A percentile compares a stretch with the other conserved stretches of the same genome.
phyloP scores from a whole-genome alignment of 306 rosid genomes.

The Prosopis cineraria region DNA sequence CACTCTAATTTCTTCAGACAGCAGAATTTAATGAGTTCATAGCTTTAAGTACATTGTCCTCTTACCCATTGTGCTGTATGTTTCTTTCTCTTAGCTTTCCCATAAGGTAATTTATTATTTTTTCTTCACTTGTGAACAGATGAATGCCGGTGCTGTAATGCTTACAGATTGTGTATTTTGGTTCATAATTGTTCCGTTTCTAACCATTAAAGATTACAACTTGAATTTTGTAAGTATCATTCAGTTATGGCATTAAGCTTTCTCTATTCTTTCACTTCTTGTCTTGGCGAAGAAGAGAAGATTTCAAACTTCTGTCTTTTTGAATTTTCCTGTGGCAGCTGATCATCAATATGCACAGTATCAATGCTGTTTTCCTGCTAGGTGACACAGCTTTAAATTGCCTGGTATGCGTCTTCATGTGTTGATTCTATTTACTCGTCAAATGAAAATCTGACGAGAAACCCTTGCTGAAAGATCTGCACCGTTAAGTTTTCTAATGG shows the following conservation, averaged over 20 bases:
- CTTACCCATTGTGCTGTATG: background rate
- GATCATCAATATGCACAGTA: slow-evolving; percentile 72
- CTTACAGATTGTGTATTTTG: slow-evolving; percentile 94
- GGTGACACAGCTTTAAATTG: slow-evolving; percentile 84
- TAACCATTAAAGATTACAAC: slow-evolving; percentile 74
- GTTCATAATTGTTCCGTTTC: slow-evolving; percentile 87
- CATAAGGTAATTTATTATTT: slow-evolving; percentile 12
- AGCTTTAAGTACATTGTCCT: background rate
- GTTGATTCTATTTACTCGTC: background rate
- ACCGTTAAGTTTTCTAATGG: slow-evolving; percentile 25
- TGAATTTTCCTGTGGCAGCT: slow-evolving; percentile 53
- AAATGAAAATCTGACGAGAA: background rate
- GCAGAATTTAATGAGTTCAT: background rate
- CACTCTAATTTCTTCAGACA: background rate
- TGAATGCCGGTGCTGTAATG: slow-evolving; percentile 94
- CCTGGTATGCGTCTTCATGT: slow-evolving; percentile 58
- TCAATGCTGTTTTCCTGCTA: slow-evolving; percentile 90
- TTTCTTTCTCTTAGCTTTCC: background rate
- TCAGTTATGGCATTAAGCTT: slow-evolving; percentile 1
- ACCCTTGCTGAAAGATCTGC: background rate
- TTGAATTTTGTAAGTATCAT: slow-evolving; percentile 72
- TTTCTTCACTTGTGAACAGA: slow-evolving; percentile 53
- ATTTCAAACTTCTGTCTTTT: background rate
- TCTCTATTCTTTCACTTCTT: background rate
- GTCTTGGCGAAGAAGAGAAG: background rate